Evolutionary conservation across 768 basidiomycete species (phyloP), one percentile per base, ranked within the genome.

Genomic region (Kwoniella pini): DNA sequence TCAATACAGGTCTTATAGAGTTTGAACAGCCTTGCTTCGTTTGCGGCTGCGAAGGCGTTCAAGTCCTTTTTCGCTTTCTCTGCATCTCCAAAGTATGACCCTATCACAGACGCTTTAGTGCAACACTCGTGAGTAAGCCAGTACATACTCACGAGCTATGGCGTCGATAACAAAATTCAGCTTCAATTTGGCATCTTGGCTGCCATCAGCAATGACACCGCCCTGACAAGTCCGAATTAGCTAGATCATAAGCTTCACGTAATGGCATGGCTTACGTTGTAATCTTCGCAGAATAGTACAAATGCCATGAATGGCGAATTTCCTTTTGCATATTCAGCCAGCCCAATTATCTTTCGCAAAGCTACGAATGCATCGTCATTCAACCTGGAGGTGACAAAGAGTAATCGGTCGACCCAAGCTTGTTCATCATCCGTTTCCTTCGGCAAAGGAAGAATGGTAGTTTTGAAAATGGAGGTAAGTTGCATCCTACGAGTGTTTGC

Each of bases 1-100:
- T 96, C 92, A 81, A 90, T 83, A 65, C 89, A 87, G 0, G 84
- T 87, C 76, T 86, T 88, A 39, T 93, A 81, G 11, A 93, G 81
- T 77, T 88, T 92, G 81, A 92, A 97, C 7, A 94, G 81, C 38
- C 91, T 83, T 22, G 83, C 82, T 73, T 95, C 92, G 74, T 98
- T 97, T 42, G 87, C 79, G 60, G 88, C 88, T 0, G 94, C 93
- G 67, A 98, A 99, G 0, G 83, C 77, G 13, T 84, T 80, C 19
- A 99, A 77, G 72, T 97, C 95, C 61, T 90, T 90, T 1, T 81
- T 78, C 0, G 86, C 89, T 71, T 90, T 90, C 39, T 83, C 82
- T 1, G 86, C 82, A 51, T 98, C 93, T 4, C 84, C 81, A 64
- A 85, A 88, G 17, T 48, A 42, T 30, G 49, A 46, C 22, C 51